A percentile compares a stretch with the other conserved stretches of the same genome.
Evolutionary conservation across 805 yeast species (phyloP).

Genomic region (Candida oleophila): DNA sequence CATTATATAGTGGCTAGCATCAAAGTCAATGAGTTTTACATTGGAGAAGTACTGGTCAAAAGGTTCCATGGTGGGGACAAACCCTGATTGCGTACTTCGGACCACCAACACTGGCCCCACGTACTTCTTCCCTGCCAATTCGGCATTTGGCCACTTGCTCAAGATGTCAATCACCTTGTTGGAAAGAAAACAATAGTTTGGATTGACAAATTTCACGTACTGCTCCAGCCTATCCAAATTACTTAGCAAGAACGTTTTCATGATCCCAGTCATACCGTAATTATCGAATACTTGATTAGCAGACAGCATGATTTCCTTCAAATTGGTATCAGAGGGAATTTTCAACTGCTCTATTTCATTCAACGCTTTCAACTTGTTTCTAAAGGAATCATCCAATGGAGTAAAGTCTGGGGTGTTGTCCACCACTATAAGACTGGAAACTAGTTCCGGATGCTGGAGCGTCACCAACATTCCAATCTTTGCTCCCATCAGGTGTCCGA

Average conservation of each 20-base stretch:
- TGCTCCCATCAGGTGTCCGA: constrained; percentile 66
- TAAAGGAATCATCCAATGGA: constrained; percentile 23
- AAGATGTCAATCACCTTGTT: constrained; percentile 2
- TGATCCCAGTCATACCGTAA: background rate
- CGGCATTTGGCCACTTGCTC: constrained; percentile 3
- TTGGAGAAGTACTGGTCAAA: constrained; percentile 1
- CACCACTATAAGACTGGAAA: constrained; percentile 44
- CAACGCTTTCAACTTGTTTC: constrained; percentile 1
- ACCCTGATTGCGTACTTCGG: constrained; percentile 2
- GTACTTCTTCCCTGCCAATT: background rate
- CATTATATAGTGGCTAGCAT: constrained; percentile 6
- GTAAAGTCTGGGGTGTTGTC: constrained; percentile 47
- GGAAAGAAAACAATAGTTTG: constrained; percentile 1
- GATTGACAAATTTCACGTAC: background rate
- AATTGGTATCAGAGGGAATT: background rate
- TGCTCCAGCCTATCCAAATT: background rate
- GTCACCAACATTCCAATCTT: constrained; percentile 51
- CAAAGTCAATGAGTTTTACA: background rate
- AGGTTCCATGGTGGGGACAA: constrained; percentile 1
- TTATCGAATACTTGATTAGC: background rate
- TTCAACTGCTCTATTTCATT: background rate
- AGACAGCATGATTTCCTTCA: background rate
- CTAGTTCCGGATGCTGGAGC: constrained; percentile 37
- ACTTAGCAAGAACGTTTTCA: constrained; percentile 2
- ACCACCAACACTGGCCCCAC: constrained; percentile 4